phyloP scores from a whole-genome alignment of 305 asterid genomes.

The Fraxinus velutina region DNA sequence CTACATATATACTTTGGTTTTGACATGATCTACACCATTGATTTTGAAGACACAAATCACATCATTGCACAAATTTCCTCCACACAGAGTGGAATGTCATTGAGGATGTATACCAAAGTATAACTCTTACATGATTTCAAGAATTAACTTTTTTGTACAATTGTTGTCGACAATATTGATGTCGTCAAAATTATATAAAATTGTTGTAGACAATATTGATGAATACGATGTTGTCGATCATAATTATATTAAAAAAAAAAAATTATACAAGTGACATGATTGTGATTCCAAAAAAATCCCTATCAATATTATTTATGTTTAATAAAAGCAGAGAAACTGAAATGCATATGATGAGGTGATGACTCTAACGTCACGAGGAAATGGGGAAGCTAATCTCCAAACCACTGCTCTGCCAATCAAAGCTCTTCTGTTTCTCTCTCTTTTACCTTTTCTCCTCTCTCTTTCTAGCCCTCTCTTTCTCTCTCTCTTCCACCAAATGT shows the following conservation, averaged over 20 bases:
- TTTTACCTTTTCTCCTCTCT: conserved; percentile 60
- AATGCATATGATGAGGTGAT: not conserved
- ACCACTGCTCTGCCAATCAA: conserved; percentile 69
- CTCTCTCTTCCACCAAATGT: conserved; percentile 60
- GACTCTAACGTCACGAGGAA: not conserved
- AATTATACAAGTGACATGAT: too few relatives aligned
- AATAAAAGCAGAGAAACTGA: not conserved
- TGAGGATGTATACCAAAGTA: too few relatives aligned
- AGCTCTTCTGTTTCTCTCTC: conserved; percentile 64
- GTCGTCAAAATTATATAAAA: too few relatives aligned
- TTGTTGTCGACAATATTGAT: not conserved
- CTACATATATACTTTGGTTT: too few relatives aligned
- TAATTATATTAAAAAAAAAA: too few relatives aligned
- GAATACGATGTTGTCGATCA: too few relatives aligned
- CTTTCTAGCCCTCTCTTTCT: conserved; percentile 40
- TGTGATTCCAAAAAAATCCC: not conserved
- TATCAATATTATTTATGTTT: not conserved
- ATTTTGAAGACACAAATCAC: too few relatives aligned
- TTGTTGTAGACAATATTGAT: too few relatives aligned
- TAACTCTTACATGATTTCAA: too few relatives aligned
- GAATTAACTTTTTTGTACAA: not conserved
- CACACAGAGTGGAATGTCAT: too few relatives aligned
- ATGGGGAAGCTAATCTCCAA: conserved; percentile 44
- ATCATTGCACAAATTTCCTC: too few relatives aligned
- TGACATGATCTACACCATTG: too few relatives aligned